Base-by-base conservation (phyloP, 805 yeast species). In the Torulaspora maleeae region DNA sequence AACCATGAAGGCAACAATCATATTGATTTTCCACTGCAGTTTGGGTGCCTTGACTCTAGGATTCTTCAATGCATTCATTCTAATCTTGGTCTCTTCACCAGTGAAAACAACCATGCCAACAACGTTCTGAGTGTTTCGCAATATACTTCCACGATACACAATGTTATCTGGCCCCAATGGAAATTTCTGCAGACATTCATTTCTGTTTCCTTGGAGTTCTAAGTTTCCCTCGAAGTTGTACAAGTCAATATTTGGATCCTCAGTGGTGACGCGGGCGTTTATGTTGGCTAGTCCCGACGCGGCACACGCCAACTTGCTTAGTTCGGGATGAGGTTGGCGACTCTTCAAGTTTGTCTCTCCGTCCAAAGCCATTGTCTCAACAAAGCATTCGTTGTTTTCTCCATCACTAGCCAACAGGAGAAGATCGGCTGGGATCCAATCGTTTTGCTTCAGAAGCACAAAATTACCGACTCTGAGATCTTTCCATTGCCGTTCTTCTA, bases 331-430 rank as follows among this genome's bases (percentile, higher is more conserved):
- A 0, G 96, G 86, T 15, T 70, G 68, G 55, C 79, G 81, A 6
- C 86, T 74, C 63, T 93, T 93, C 49, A 93, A 71, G 60, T 89
- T 91, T 0, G 98, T 93, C 65, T 93, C 99, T 41, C 99, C 99
- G 66, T 93, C 99, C 39, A 93, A 72, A 1, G 96, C 99, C 91
- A 91, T 89, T 1, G 99, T 93, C 64, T 93, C 99, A 15, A 90
- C 80, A 52, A 79, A 86, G 46, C 81, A 77, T 32, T 83, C 89
- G 50, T 75, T 76, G 30, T 80, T 78, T 30, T 66, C 64, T 3
- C 80, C 81, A 41, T 76, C 76, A 2, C 88, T 79, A 1, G 90
- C 76, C 34, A 93, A 60, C 2, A 93, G 56, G 2, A 93, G 61
- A 2, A 93, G 59, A 68, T 93, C 99, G 0, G 97, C 96, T 0